phyloP scores from a whole-genome alignment of 1,284 basidiomycete genomes.

The Psilocybe mexicana region DNA sequence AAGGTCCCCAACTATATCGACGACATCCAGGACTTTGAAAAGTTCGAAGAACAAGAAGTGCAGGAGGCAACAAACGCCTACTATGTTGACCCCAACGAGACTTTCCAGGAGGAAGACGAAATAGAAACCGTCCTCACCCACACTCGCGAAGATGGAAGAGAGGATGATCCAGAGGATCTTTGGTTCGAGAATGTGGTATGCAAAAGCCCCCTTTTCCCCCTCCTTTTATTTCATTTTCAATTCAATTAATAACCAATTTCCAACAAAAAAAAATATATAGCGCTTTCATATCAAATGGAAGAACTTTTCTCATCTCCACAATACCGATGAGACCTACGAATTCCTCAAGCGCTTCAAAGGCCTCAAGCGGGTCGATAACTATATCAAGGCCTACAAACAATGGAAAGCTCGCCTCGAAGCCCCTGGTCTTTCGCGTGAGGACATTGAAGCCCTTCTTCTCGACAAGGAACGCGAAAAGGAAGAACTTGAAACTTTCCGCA shows the following conservation, averaged over 20 bases:
- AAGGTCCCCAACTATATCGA: constrained; percentile 86
- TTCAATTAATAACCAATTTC: constrained; percentile 13
- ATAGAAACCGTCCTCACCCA: constrained; percentile 88
- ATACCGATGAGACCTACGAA: constrained; percentile 96
- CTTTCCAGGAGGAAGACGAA: constrained; percentile 78
- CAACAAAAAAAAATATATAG: constrained; percentile 37
- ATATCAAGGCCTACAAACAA: constrained; percentile 85
- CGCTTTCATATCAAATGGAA: constrained; percentile 98
- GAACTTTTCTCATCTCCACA: constrained; percentile 90
- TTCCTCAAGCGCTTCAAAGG: constrained; percentile 93
- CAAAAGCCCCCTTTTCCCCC: constrained; percentile 17
- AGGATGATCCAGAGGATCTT: constrained; percentile 75
- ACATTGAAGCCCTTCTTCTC: constrained; percentile 85
- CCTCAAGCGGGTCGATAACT: constrained; percentile 98
- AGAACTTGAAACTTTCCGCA: constrained; percentile 88
- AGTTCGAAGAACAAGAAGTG: constrained; percentile 66
- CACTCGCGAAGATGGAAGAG: constrained; percentile 76
- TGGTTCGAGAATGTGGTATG: constrained; percentile 86
- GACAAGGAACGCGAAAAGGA: constrained; percentile 91
- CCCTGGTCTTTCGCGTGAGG: constrained; percentile 80
- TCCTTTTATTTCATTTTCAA: constrained; percentile 12
- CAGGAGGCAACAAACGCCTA: constrained; percentile 44
- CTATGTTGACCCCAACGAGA: constrained; percentile 51
- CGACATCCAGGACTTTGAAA: constrained; percentile 80
- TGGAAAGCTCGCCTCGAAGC: constrained; percentile 74